Percentiles rank a stretch among this genome's conserved stretches.
phyloP scores from a whole-genome alignment of 2,329 filamentous ascomycete genomes.

The Pseudogymnoascus sp. region DNA sequence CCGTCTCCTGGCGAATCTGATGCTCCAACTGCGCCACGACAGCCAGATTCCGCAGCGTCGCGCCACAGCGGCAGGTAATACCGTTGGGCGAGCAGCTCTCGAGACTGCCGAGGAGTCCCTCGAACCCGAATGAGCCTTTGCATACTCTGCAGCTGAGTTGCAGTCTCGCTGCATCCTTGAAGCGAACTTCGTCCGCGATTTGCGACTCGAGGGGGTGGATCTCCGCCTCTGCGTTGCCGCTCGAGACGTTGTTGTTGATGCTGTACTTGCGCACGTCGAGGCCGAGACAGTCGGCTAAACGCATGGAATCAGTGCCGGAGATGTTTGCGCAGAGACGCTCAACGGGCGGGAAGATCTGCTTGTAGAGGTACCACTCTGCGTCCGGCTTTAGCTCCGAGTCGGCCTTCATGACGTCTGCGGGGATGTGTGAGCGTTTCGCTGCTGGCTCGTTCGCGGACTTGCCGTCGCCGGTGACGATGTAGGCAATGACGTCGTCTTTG shows the following conservation, averaged over 20 bases:
- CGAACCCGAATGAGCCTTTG: constrained; percentile 63
- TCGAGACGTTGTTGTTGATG: constrained; percentile 50
- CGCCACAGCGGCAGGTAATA: constrained; percentile 65
- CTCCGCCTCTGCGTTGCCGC: constrained; percentile 51
- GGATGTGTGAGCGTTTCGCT: constrained; percentile 82
- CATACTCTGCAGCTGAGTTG: constrained; percentile 74
- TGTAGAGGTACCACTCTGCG: constrained; percentile 96
- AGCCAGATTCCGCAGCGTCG: constrained; percentile 58
- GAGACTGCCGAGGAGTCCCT: constrained; percentile 57
- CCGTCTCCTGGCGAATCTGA: constrained; percentile 68
- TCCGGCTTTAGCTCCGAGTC: constrained; percentile 73
- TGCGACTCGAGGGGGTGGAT: constrained; percentile 91
- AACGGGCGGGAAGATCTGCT: constrained; percentile 96
- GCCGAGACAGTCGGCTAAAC: constrained; percentile 86
- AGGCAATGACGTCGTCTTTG: constrained; percentile 92
- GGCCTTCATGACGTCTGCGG: constrained; percentile 73
- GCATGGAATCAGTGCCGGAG: constrained; percentile 78
- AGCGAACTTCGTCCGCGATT: constrained; percentile 84
- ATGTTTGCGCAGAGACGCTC: constrained; percentile 97
- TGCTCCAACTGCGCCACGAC: constrained; percentile 81
- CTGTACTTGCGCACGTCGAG: constrained; percentile 85
- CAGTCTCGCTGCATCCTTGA: constrained; percentile 70
- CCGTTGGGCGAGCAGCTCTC: constrained; percentile 64
- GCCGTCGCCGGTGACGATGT: constrained; percentile 77
- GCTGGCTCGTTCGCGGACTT: constrained; percentile 54